A percentile compares a stretch with the other conserved stretches of the same genome.
Evolutionary conservation across 257 asterid genomes (phyloP).

Genomic region (Solanum pennellii): DNA sequence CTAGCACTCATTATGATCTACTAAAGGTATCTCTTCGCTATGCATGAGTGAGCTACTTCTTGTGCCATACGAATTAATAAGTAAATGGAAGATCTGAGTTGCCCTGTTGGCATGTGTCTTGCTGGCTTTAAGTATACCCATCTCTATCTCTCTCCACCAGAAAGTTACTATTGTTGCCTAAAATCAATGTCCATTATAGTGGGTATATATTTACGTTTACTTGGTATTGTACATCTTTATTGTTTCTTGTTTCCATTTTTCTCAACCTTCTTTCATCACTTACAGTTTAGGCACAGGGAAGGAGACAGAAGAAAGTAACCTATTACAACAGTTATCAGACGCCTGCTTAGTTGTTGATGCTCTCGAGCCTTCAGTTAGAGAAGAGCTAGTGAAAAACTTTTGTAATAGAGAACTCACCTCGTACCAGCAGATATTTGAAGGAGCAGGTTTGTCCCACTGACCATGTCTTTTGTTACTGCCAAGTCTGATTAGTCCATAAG

Average conservation of each 20-base stretch:
- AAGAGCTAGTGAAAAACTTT: slow-evolving; percentile 79
- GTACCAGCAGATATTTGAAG: slow-evolving; percentile 95
- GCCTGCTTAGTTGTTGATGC: slow-evolving; percentile 99
- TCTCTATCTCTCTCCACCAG: background rate
- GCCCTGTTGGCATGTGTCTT: background rate
- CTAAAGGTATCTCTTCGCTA: background rate
- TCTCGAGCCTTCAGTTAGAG: slow-evolving; percentile 97
- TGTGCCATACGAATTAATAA: background rate
- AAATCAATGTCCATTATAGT: background rate
- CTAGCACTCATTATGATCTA: background rate
- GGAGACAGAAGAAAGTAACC: slow-evolving; percentile 80
- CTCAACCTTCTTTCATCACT: background rate
- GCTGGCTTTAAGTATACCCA: background rate
- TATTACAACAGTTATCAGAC: slow-evolving; percentile 87
- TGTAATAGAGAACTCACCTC: slow-evolving; percentile 93
- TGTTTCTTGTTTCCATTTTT: background rate
- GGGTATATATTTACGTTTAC: background rate
- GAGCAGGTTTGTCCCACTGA: slow-evolving; percentile 61
- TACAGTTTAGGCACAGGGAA: slow-evolving; percentile 95
- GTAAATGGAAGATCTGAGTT: background rate
- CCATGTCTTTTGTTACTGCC: background rate
- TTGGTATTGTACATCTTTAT: background rate
- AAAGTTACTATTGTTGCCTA: background rate
- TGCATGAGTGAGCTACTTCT: background rate
- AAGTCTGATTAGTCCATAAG: background rate